Base-by-base conservation (phyloP, 1,139 yeast species). In the Lodderomyces margitis region DNA sequence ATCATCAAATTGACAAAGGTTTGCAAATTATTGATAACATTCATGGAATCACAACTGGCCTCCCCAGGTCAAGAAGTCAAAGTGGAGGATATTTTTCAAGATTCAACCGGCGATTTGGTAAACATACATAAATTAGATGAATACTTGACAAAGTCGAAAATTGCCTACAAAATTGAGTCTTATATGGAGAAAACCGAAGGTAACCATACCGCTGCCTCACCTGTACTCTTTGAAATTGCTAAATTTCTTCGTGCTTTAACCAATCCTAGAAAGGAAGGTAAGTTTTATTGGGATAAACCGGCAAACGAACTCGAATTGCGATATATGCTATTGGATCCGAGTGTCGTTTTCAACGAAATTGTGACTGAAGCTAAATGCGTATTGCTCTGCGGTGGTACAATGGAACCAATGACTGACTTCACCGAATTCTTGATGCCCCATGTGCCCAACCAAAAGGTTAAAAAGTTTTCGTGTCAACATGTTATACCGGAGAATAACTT, bases 381-480 rank as follows among this genome's bases (percentile, higher is more conserved):
- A 0, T 68, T 91, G 3, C 60, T 91, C 5, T 95, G 96, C 9
- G 98, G 98, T 28, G 98, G 98, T 14, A 91, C 98, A 0, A 89
- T 91, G 97, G 95, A 88, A 56, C 98, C 98, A 0, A 71, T 83
- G 44, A 59, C 71, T 12, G 97, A 91, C 50, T 86, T 83, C 54
- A 62, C 74, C 8, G 70, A 78, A 21, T 78, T 75, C 48, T 64
- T 91, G 31, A 80, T 89, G 41, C 96, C 96, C 0, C 74, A 76
- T 37, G 54, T 72, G 2, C 50, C 66, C 0, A 45, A 57, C 0
- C 54, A 61, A 0, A 54, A 72, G 38, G 71, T 87, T 7, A 66
- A 70, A 19, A 70, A 66, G 25, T 87, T 87, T 54, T 72, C 82
- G 4, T 91, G 96, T 66, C 88, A 87, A 32, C 98, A 91, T 64